Evolutionary conservation across 495 filamentous ascomycete genomes (phyloP), one percentile per base, ranked within the genome.

Genomic region (Echria macrotheca): DNA sequence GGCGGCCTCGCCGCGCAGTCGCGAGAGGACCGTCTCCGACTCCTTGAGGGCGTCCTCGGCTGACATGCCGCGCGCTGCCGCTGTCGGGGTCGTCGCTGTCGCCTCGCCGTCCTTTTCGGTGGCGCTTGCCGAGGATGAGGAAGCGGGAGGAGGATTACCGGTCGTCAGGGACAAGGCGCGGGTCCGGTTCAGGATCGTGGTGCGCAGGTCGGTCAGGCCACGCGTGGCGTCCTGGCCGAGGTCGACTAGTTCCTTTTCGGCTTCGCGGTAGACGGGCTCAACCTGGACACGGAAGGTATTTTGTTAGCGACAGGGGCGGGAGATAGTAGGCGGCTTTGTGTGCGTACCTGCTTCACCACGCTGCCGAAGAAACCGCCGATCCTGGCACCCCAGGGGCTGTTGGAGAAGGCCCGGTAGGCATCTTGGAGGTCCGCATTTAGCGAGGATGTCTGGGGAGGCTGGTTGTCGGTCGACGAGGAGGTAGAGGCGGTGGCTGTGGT

Each of bases 351-450:
- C 68, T 95, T 96, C 66, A 86, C 87, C 21, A 95, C 91, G 62
- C 79, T 89, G 46, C 85, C 85, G 60, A 94, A 84, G 63, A 94
- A 87, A 26, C 87, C 90, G 19, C 91, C 91, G 31, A 99, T 82
- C 57, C 78, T 79, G 15, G 83, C 80, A 25, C 91, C 93, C 93
- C 94, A 97, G 17, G 88, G 88, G 57, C 87, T 93, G 51, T 79
- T 79, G 21, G 88, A 91, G 62, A 97, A 86, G 22, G 91, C 90
- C 54, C 86, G 89, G 72, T 96, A 97, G 14, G 91, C 91, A 69
- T 96, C 89, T 68, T 95, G 86, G 50, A 99, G 76, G 61, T 99
- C 93, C 59, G 77, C 76, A 66, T 95, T 95, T 21, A 97, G 76
- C 28, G 81, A 81, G 41, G 76, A 56, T 56, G 78, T 70, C 33